Conservation (phyloP, 1,139 yeast genomes). For the Lodderomyces jiufengensis region DNA sequence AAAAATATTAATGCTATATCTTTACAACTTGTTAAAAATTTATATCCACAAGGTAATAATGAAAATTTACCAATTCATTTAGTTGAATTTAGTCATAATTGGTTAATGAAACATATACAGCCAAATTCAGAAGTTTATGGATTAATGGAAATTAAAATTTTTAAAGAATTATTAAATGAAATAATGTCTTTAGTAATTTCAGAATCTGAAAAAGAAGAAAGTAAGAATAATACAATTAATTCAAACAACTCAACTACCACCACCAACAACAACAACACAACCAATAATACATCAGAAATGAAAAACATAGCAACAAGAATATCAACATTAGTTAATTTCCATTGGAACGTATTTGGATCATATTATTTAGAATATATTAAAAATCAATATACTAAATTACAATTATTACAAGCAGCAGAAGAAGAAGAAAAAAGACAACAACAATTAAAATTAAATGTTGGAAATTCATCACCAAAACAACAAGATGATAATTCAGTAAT, state of each 20-base stretch:
- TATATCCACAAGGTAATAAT: conserved; percentile 10
- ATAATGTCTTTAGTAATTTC: conserved; percentile 20
- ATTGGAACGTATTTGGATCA: conserved; percentile 69
- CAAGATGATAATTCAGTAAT: no score
- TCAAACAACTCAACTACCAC: conserved; percentile 1
- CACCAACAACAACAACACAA: conserved; percentile 6
- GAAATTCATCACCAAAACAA: not conserved
- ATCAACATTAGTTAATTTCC: conserved; percentile 60
- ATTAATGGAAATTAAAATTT: conserved; percentile 67
- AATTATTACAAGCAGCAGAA: conserved; percentile 7
- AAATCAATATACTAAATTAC: conserved; percentile 12
- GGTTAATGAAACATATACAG: conserved; percentile 84
- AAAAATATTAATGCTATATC: conserved; percentile 72
- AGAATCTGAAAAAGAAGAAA: conserved; percentile 1
- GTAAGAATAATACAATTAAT: conserved; percentile 1
- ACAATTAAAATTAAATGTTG: not conserved
- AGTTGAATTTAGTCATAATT: conserved; percentile 67
- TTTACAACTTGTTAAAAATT: conserved; percentile 60
- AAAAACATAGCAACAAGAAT: conserved; percentile 50
- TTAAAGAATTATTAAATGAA: conserved; percentile 45
- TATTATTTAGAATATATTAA: conserved; percentile 32
- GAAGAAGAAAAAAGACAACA: conserved; percentile 2
- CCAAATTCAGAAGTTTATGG: conserved; percentile 79
- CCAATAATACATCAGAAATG: conserved; percentile 36
- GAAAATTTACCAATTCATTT: conserved; percentile 33